A percentile compares a stretch with the other conserved stretches of the same genome.
phyloP scores from a whole-genome alignment of 352 stramenopile species.

The Globisporangium irregulare region DNA sequence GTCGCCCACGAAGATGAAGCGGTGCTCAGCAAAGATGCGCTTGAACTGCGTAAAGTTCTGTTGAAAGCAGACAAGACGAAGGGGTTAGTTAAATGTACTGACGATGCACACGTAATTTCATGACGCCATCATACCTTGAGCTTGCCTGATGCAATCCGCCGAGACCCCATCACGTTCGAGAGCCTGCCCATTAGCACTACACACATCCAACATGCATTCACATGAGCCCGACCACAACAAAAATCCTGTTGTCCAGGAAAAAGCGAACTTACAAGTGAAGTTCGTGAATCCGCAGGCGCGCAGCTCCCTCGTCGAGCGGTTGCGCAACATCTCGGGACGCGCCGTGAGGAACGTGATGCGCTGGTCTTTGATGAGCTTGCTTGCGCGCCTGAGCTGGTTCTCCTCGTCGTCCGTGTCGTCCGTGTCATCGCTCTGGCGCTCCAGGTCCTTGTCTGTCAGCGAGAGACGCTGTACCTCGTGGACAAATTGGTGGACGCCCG shows the following conservation, averaged over 20 bases:
- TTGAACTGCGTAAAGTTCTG: constrained; percentile 79
- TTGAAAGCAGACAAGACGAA: not conserved
- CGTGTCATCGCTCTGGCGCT: constrained; percentile 9
- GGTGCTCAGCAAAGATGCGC: constrained; percentile 66
- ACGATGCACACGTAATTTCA: not conserved
- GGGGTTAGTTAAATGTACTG: not conserved
- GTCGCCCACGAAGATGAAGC: constrained; percentile 79
- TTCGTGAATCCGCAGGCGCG: constrained; percentile 68
- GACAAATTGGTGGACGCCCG: constrained; percentile 79
- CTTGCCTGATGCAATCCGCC: constrained; percentile 68
- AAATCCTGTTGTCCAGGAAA: not conserved
- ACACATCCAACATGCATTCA: not conserved
- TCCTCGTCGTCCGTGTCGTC: constrained; percentile 23
- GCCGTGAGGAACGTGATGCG: constrained; percentile 77
- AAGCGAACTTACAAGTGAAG: constrained; percentile 55
- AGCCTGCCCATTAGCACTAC: constrained; percentile 74
- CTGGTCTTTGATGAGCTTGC: constrained; percentile 20
- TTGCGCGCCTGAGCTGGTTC: constrained; percentile 6
- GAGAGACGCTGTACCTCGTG: constrained; percentile 60
- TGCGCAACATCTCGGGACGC: constrained; percentile 65
- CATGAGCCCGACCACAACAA: not conserved
- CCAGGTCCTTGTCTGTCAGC: constrained; percentile 20
- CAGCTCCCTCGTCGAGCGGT: constrained; percentile 58
- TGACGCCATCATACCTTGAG: constrained; percentile 34
- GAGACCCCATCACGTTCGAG: constrained; percentile 56